Evolutionary conservation across 2,329 filamentous ascomycete genomes (phyloP).

Genomic region (Botrytis aclada): DNA sequence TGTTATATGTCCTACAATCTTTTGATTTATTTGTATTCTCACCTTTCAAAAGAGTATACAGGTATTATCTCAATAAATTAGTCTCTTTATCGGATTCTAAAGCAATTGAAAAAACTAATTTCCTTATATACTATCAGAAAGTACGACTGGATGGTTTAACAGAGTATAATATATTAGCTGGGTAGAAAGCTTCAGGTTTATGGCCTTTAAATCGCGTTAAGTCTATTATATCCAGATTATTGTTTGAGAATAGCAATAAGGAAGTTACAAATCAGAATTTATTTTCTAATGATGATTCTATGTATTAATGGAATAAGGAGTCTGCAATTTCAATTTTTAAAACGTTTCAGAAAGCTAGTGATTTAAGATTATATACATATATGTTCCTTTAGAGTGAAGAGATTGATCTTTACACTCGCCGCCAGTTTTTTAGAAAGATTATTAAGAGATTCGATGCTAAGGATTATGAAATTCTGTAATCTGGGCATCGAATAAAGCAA

Average conservation of each 20-base stretch:
- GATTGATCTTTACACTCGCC: neutral
- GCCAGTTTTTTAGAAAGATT: neutral
- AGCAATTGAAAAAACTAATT: too few species aligned
- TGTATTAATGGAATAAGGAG: neutral
- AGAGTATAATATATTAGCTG: too few species aligned
- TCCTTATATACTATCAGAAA: too few species aligned
- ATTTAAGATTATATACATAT: neutral
- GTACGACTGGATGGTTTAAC: too few species aligned
- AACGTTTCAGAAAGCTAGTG: rapidly evolving
- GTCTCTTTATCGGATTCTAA: too few species aligned
- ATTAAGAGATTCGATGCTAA: neutral
- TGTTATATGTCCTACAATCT: too few species aligned
- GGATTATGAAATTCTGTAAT: neutral
- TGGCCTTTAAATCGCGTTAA: too few species aligned
- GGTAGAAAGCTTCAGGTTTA: too few species aligned
- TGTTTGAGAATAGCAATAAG: neutral
- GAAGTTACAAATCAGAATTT: neutral
- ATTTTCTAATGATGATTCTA: neutral
- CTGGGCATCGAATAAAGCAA: neutral
- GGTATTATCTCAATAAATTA: too few species aligned
- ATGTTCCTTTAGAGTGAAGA: neutral
- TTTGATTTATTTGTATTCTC: too few species aligned
- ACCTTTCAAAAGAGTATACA: too few species aligned
- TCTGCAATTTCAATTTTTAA: neutral
- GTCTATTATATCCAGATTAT: neutral